Conservation (phyloP, 1,284 basidiomycete genomes). For the Cryptococcus sp. region DNA sequence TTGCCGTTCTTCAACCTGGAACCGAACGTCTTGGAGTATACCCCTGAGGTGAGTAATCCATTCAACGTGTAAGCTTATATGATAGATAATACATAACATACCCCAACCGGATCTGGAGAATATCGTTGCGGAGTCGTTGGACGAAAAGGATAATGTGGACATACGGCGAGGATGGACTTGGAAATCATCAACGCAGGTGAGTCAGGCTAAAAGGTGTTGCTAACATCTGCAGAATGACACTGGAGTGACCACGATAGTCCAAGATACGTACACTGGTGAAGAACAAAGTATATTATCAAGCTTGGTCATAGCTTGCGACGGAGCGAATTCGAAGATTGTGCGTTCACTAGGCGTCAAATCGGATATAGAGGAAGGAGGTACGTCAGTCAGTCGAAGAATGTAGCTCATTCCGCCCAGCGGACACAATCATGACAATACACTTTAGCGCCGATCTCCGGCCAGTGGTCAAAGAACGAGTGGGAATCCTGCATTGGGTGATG, state of each 20-base stretch:
- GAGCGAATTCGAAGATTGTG: conserved; percentile 28
- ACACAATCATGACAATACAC: no score
- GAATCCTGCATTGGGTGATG: conserved; percentile 34
- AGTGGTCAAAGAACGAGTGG: conserved; percentile 21
- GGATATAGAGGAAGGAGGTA: conserved; percentile 29
- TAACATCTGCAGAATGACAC: no score
- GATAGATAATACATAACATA: conserved; percentile 33
- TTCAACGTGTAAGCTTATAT: conserved; percentile 11
- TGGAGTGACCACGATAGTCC: no score
- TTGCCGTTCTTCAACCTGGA: no score
- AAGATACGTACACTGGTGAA: no score
- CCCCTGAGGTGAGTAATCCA: no score
- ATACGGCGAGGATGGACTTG: conserved; percentile 31
- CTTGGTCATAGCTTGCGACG: conserved; percentile 28
- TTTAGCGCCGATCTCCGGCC: no score
- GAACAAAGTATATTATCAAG: conserved; percentile 3
- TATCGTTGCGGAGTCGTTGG: conserved; percentile 17
- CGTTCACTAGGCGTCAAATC: conserved; percentile 20
- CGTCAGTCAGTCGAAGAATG: conserved; percentile 15
- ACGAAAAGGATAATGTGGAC: conserved; percentile 19
- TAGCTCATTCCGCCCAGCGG: conserved; percentile 12
- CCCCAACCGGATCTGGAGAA: conserved; percentile 32
- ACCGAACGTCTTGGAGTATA: no score
- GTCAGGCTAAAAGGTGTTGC: conserved; percentile 2
- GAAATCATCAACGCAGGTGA: conserved; percentile 22